phyloP scores from a whole-genome alignment of 257 asterid species.

The Solanum sejunctum region DNA sequence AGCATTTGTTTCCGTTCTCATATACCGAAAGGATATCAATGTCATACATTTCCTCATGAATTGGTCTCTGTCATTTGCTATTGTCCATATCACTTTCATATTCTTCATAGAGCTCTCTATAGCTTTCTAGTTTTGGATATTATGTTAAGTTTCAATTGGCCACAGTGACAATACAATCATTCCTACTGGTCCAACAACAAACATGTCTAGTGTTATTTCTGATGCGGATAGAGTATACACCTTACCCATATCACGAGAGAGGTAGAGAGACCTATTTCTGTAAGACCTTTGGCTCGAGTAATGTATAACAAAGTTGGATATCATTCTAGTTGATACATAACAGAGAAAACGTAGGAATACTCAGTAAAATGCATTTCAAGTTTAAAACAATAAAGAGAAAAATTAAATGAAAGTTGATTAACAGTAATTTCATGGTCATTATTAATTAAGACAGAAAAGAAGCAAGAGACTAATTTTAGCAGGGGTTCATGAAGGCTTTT shows the following conservation, averaged over 20 bases:
- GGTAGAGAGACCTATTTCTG: background rate
- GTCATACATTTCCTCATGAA: background rate
- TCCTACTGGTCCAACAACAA: background rate
- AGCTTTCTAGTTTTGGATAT: background rate
- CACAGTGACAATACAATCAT: background rate
- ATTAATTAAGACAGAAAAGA: background rate
- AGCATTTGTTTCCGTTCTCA: background rate
- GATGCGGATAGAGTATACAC: background rate
- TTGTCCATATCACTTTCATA: background rate
- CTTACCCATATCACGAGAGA: background rate
- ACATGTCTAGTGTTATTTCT: background rate
- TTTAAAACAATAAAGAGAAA: too few species aligned
- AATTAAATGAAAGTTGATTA: background rate
- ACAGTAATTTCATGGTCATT: background rate
- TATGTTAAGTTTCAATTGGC: background rate
- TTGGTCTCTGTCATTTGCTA: background rate
- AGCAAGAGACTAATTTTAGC: background rate
- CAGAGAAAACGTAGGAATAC: background rate
- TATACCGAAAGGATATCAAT: background rate
- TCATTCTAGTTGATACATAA: background rate
- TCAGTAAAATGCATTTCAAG: background rate
- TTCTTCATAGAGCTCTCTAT: background rate
- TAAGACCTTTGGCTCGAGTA: background rate
- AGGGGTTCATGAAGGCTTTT: background rate
- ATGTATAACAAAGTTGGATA: background rate